Conservation (phyloP, 2,329 filamentous ascomycete genomes). For the Pyricularia sp. region DNA sequence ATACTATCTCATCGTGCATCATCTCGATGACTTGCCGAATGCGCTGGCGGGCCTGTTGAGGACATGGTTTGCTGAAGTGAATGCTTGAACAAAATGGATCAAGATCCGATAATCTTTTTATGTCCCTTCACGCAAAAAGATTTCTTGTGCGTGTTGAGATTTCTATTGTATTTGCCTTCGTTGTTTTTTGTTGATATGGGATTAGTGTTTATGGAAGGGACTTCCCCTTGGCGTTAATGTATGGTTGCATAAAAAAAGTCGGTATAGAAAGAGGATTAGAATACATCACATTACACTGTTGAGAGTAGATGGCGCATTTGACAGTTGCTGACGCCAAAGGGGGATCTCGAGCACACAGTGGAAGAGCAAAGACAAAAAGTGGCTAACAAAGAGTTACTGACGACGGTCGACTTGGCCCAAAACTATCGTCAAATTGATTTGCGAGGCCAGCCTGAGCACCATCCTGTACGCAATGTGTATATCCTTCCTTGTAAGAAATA, state of each 20-base stretch:
- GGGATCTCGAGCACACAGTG: too few species aligned
- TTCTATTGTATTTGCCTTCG: neutral
- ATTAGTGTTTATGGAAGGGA: neutral
- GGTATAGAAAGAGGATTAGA: neutral
- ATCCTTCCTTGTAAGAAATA: neutral
- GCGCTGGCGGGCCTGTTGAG: constrained; percentile 81
- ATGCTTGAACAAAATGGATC: constrained; percentile 20
- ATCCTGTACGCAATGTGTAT: neutral
- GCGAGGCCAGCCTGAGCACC: too few species aligned
- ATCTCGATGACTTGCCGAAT: constrained; percentile 82
- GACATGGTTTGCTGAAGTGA: constrained; percentile 85
- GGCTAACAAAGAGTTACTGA: too few species aligned
- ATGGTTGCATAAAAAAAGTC: neutral
- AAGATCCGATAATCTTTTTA: too few species aligned
- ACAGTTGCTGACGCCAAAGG: too few species aligned
- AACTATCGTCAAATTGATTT: too few species aligned
- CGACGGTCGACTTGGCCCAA: too few species aligned
- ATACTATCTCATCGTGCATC: constrained; percentile 91
- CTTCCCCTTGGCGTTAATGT: neutral
- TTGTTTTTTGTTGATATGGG: neutral
- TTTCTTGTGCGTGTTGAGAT: neutral
- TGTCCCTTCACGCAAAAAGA: too few species aligned
- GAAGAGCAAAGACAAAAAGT: too few species aligned
- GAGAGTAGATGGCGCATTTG: too few species aligned
- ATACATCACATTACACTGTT: neutral